A percentile compares a stretch with the other conserved stretches of the same genome.
Conservation (phyloP, 345 rosid genomes). For the Clarkia xantiana region DNA sequence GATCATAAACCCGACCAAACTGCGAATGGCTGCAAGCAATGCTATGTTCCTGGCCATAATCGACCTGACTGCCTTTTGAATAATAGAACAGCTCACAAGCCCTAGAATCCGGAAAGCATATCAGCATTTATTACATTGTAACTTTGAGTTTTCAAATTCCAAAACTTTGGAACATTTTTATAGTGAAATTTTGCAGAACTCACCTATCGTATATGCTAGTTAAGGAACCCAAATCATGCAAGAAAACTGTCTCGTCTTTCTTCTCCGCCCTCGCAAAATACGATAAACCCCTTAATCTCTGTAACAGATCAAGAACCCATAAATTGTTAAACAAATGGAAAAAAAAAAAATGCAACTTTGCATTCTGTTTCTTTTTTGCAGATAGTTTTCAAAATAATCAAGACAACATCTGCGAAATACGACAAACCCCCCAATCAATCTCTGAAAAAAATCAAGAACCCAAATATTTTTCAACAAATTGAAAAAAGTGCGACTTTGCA, state of each 20-base stretch:
- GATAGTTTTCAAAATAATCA: no score
- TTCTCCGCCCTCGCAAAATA: slow-evolving; percentile 97
- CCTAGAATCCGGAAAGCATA: slow-evolving; percentile 31
- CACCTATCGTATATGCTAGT: slow-evolving; percentile 89
- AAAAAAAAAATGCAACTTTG: no score
- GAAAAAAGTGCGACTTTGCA: no score
- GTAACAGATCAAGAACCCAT: background rate
- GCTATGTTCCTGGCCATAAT: slow-evolving; percentile 95
- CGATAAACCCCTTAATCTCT: slow-evolving; percentile 85
- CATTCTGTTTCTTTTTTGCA: no score
- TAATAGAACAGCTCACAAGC: slow-evolving; percentile 93
- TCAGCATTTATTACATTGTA: background rate
- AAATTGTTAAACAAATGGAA: no score
- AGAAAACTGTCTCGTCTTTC: slow-evolving; percentile 85
- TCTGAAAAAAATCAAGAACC: slow-evolving; percentile 19
- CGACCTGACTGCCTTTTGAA: slow-evolving; percentile 82
- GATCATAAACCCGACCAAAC: slow-evolving; percentile 66
- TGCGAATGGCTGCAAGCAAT: slow-evolving; percentile 77
- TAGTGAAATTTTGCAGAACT: background rate
- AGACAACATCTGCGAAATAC: slow-evolving; percentile 54
- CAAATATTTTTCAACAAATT: no score
- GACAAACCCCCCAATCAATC: slow-evolving; percentile 78
- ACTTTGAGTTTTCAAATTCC: background rate
- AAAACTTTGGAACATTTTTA: background rate
- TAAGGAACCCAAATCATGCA: slow-evolving; percentile 95